phyloP scores from a whole-genome alignment of 148 eudicot genomes.

The Camellia lanceoleosa region DNA sequence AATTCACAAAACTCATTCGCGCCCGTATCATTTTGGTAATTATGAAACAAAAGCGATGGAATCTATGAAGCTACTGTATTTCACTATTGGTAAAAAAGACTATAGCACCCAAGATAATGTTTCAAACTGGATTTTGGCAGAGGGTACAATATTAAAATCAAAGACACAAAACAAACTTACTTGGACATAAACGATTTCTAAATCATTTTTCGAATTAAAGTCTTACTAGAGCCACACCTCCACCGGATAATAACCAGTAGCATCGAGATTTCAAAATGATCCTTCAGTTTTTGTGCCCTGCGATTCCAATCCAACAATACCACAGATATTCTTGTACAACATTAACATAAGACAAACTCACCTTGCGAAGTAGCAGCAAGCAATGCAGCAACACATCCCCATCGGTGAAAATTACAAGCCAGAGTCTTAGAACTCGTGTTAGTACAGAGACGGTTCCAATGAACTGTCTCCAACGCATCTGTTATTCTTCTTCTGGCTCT shows the following conservation, averaged over 20 bases:
- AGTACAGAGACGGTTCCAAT: too few relatives aligned
- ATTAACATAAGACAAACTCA: not conserved
- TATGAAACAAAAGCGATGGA: too few relatives aligned
- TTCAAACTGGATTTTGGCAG: not conserved
- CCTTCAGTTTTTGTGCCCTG: not conserved
- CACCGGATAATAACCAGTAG: not conserved
- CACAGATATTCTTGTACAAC: not conserved
- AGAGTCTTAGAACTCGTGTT: too few relatives aligned
- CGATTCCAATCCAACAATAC: not conserved
- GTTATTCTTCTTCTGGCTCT: constrained; percentile 89
- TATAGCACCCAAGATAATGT: not conserved
- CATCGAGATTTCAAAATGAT: not conserved
- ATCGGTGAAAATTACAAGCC: too few relatives aligned
- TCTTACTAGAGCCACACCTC: too few relatives aligned
- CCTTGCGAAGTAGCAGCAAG: not conserved
- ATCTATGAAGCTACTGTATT: not conserved
- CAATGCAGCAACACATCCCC: not conserved
- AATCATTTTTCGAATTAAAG: too few relatives aligned
- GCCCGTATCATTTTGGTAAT: too few relatives aligned
- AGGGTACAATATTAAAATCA: not conserved
- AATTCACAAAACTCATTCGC: too few relatives aligned
- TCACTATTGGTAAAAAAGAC: not conserved
- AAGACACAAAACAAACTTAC: not conserved
- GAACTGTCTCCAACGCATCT: not conserved
- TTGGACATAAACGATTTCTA: not conserved